A percentile compares a stretch with the other conserved stretches of the same genome.
Conservation (phyloP, 176 grass and related monocot species). For the Juncus inflexus region DNA sequence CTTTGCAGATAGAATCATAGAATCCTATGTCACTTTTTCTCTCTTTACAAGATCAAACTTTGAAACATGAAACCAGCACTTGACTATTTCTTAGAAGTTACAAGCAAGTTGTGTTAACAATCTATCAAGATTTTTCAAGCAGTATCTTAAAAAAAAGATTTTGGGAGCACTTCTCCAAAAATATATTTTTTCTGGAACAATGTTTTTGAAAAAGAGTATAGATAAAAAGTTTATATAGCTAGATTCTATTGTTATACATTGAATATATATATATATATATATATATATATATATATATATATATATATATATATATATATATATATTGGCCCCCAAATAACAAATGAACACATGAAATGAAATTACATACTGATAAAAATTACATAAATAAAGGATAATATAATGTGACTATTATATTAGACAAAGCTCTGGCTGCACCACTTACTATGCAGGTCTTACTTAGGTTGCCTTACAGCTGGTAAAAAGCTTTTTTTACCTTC, state of each 20-base stretch:
- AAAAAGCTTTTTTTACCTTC: conserved; percentile 26
- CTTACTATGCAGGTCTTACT: conserved; percentile 20
- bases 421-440: conserved; percentile 22
- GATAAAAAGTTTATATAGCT: too few species aligned
- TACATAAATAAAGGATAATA: conserved; percentile 1
- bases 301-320: too few species aligned
- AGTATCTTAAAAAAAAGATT: too few species aligned
- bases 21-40: conserved; percentile 16
- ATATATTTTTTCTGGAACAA: too few species aligned
- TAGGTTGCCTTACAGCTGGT: conserved; percentile 22
- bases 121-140: not conserved
- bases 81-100: conserved; percentile 22
- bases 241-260: too few species aligned
- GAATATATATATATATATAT: too few species aligned
- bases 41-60: conserved; percentile 14
- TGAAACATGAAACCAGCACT: not conserved
- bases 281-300: too few species aligned
- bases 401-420: conserved; percentile 4
- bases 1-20: conserved; percentile 28
- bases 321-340: too few species aligned
- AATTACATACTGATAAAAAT: too few species aligned
- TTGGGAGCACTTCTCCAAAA: too few species aligned
- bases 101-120: not conserved
- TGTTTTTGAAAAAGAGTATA: too few species aligned
- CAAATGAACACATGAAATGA: too few species aligned